Percentiles rank a stretch among this genome's conserved stretches.
Evolutionary conservation across 805 yeast genomes (phyloP).

Genomic region (Ogataea pilisensis): DNA sequence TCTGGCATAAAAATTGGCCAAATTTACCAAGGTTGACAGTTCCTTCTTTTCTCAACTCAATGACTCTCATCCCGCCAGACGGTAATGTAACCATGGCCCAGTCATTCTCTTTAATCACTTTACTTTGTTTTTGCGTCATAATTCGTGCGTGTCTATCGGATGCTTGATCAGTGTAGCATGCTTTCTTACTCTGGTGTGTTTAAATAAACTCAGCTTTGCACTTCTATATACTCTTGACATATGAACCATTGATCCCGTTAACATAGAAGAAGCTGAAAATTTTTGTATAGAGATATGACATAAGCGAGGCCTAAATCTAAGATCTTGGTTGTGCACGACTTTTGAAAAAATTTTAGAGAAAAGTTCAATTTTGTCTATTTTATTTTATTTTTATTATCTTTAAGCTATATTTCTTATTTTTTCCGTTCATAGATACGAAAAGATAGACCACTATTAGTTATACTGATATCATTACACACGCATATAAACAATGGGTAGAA

Average conservation of each 20-base stretch:
- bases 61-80: conserved; percentile 71
- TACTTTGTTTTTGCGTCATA: conserved; percentile 15
- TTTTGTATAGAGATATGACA: too few species aligned
- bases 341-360: not conserved
- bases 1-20: conserved; percentile 76
- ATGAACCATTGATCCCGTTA: too few species aligned
- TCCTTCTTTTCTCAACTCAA: conserved; percentile 59
- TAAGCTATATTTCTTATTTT: not conserved
- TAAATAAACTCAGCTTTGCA: too few species aligned
- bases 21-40: conserved; percentile 81
- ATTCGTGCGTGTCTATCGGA: not conserved
- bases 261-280: too few species aligned
- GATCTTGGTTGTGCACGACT: conserved; percentile 2
- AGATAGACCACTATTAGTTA: too few species aligned
- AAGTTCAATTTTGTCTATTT: not conserved
- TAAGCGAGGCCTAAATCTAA: too few species aligned
- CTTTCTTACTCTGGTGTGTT: too few species aligned
- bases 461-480: too few species aligned
- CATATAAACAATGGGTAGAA: conserved; percentile 75
- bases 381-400: not conserved
- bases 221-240: too few species aligned
- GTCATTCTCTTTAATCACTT: conserved; percentile 42
- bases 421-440: not conserved
- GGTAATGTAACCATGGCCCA: conserved; percentile 73
- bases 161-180: not conserved